Conservation (phyloP, 371 early-diverging fungal genomes). For the Choanephora cucurbitarum region DNA sequence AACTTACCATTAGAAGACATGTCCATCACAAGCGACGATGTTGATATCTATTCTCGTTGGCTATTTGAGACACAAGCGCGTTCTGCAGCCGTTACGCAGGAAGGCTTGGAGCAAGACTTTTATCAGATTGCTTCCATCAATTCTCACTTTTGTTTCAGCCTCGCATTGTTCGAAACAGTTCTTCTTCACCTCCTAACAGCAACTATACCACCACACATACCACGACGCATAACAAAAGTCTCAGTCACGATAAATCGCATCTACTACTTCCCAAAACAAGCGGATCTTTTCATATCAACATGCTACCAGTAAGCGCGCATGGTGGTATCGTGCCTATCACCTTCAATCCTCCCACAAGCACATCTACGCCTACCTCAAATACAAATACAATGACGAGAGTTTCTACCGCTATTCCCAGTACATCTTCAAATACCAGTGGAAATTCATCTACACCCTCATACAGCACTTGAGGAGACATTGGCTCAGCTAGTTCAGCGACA, state of each 20-base stretch:
- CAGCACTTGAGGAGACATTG: constrained; percentile 35
- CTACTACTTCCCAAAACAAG: neutral
- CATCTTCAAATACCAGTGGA: constrained; percentile 36
- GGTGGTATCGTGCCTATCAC: constrained; percentile 23
- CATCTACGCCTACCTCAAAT: constrained; percentile 13
- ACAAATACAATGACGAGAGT: constrained; percentile 10
- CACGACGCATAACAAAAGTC: constrained; percentile 13
- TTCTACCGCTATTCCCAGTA: constrained; percentile 3
- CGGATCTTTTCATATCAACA: constrained; percentile 21
- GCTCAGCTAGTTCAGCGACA: constrained; percentile 54
- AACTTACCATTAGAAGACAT: constrained; percentile 77
- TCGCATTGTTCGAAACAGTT: constrained; percentile 31
- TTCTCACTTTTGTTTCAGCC: constrained; percentile 74
- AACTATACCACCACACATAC: neutral
- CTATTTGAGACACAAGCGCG: constrained; percentile 65
- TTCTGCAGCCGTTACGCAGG: constrained; percentile 61
- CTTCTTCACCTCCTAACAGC: constrained; percentile 2
- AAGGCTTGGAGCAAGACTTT: constrained; percentile 45
- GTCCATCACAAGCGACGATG: constrained; percentile 63
- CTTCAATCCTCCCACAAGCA: constrained; percentile 4
- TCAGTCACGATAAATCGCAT: neutral
- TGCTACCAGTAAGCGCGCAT: constrained; percentile 30
- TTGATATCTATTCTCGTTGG: constrained; percentile 76
- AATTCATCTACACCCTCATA: constrained; percentile 54
- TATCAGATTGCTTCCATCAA: constrained; percentile 72